These are phyloP conservation scores for Holtermanniella nyarrowii DNA, from an alignment of 768 basidiomycete genomes.

Conservation along the genomic window DNA sequence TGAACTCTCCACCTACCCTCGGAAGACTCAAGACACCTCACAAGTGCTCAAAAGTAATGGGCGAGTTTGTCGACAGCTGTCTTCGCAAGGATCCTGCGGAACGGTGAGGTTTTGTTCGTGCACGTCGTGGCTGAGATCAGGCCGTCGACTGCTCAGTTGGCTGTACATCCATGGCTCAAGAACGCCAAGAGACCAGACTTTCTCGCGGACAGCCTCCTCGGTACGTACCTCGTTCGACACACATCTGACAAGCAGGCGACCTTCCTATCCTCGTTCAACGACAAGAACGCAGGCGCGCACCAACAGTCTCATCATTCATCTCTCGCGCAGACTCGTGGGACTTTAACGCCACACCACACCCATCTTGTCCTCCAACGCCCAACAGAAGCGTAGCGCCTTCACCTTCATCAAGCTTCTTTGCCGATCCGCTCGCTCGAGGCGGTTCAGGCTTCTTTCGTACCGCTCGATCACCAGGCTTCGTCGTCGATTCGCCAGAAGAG, in stretches of 20 bases:
- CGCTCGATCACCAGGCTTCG: conserved; percentile 2
- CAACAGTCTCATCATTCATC: conserved; percentile 14
- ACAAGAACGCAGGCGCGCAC: conserved; percentile 28
- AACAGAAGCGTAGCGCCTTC: conserved; percentile 1
- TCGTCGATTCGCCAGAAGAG: conserved; percentile 14
- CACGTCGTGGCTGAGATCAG: conserved; percentile 40
- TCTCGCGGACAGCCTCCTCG: conserved; percentile 63
- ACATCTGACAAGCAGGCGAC: conserved; percentile 8
- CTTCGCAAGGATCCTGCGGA: conserved; percentile 72
- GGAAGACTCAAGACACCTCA: conserved; percentile 60
- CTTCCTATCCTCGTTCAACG: conserved; percentile 21
- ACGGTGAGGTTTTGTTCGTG: conserved; percentile 46
- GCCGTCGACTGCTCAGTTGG: conserved; percentile 66
- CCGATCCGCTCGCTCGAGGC: no score
- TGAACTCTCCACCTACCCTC: conserved; percentile 66
- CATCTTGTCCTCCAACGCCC: conserved; percentile 13
- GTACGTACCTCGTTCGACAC: conserved; percentile 7
- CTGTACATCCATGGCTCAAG: conserved; percentile 70
- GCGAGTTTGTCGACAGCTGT: conserved; percentile 72
- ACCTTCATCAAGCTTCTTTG: conserved; percentile 4
- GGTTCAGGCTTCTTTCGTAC: conserved; percentile 8
- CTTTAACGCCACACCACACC: conserved; percentile 6
- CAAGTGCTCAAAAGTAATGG: conserved; percentile 70
- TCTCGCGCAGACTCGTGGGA: conserved; percentile 21
- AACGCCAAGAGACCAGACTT: conserved; percentile 65